These are phyloP conservation scores for Ceratocystis cubensis DNA, from an alignment of 2,329 filamentous ascomycete species.

Conservation along the genomic window DNA sequence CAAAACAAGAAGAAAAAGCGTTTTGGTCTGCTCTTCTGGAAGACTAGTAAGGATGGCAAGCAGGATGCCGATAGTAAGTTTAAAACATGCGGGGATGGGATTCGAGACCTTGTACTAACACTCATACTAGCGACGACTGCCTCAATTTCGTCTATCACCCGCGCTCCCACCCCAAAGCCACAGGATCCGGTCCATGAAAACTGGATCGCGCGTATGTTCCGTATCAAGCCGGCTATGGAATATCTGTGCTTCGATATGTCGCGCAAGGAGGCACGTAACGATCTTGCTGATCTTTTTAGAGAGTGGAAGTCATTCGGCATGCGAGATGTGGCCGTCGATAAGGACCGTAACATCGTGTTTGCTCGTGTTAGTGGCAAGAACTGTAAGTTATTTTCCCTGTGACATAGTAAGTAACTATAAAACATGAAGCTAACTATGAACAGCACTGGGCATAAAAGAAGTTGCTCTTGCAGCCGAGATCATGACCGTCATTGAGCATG, in stretches of 20 bases:
- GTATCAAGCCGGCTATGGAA: constrained; percentile 69
- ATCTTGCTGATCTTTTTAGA: constrained; percentile 60
- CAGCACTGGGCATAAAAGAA: constrained; percentile 69
- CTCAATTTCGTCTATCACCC: background rate
- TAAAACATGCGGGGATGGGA: background rate
- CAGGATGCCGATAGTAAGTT: background rate
- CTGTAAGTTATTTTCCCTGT: constrained; percentile 42
- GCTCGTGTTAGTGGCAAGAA: constrained; percentile 65
- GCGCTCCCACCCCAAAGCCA: constrained; percentile 27
- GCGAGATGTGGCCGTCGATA: constrained; percentile 64
- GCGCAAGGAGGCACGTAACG: constrained; percentile 57
- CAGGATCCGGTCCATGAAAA: constrained; percentile 58
- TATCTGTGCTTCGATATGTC: constrained; percentile 64
- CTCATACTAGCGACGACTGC: background rate
- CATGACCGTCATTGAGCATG: constrained; percentile 80
- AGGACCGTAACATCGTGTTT: constrained; percentile 64
- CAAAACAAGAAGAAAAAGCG: constrained; percentile 36
- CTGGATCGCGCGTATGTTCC: constrained; percentile 81
- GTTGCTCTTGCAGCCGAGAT: constrained; percentile 81
- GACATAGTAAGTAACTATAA: background rate
- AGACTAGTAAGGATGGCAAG: constrained; percentile 31
- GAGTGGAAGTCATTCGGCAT: constrained; percentile 80
- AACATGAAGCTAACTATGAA: background rate
- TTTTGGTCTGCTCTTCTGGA: constrained; percentile 46
- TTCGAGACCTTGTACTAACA: background rate